phyloP scores from a whole-genome alignment of 2,329 filamentous ascomycete species.

The Alternaria arborescens region DNA sequence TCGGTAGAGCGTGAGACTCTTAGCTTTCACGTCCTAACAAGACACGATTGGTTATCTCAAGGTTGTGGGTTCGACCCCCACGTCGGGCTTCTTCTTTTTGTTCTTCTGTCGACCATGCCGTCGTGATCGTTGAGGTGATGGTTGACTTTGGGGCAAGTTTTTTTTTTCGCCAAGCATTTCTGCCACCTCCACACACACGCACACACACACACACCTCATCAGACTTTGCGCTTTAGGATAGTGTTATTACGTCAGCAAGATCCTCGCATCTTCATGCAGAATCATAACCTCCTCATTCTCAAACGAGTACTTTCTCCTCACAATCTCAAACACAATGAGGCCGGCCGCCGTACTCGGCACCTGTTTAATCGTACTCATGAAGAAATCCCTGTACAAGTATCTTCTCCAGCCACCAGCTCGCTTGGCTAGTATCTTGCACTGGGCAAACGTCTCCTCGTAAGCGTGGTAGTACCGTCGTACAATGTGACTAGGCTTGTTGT shows the following conservation, averaged over 20 bases:
- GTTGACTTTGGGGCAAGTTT: too few relatives aligned
- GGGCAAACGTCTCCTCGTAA: slow-evolving; percentile 72
- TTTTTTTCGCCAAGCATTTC: too few relatives aligned
- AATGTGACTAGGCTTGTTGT: slow-evolving; percentile 40
- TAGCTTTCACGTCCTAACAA: slow-evolving; percentile 28
- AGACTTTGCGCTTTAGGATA: too few relatives aligned
- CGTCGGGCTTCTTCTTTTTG: too few relatives aligned
- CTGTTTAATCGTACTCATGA: slow-evolving; percentile 75
- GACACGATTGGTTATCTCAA: too few relatives aligned
- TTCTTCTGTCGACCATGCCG: too few relatives aligned
- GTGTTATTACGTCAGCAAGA: slow-evolving; percentile 60
- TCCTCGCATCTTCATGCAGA: slow-evolving; percentile 73
- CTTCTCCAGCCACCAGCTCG: slow-evolving; percentile 65
- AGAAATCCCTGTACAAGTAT: slow-evolving; percentile 77
- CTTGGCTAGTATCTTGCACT: slow-evolving; percentile 67
- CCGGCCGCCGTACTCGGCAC: slow-evolving; percentile 80
- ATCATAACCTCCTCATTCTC: slow-evolving; percentile 62
- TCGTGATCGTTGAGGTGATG: too few relatives aligned
- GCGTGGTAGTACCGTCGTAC: slow-evolving; percentile 73
- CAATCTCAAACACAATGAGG: slow-evolving; percentile 79
- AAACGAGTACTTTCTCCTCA: slow-evolving; percentile 76
- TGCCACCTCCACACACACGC: too few relatives aligned
- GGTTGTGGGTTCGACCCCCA: too few relatives aligned
- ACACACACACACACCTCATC: too few relatives aligned
- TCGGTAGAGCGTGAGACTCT: slow-evolving; percentile 55